Evolutionary conservation across 345 rosid genomes (phyloP).

Genomic region (Populus davidiana): DNA sequence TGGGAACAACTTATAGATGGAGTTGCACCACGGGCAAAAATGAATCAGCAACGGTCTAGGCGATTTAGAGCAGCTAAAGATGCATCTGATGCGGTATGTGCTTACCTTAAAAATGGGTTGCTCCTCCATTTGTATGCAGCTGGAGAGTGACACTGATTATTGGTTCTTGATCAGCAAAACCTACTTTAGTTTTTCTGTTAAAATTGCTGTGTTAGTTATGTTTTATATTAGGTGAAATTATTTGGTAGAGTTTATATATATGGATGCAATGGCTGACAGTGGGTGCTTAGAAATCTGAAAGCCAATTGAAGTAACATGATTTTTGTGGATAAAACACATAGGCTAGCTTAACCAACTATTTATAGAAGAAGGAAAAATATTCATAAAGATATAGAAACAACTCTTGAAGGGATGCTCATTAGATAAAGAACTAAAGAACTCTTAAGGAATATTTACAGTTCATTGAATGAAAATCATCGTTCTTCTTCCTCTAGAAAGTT

Average conservation of each 20-base stretch:
- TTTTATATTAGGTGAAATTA: not conserved
- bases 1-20: conserved; percentile 55
- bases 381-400: not conserved
- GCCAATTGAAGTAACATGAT: not conserved
- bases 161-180: not conserved
- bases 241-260: not conserved
- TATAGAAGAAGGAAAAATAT: not conserved
- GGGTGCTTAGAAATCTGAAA: not conserved
- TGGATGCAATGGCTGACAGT: not conserved
- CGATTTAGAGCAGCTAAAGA: conserved; percentile 93
- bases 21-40: conserved; percentile 96
- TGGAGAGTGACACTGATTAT: not conserved
- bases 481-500: not conserved
- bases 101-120: conserved; percentile 12
- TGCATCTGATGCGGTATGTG: conserved; percentile 76
- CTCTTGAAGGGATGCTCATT: not conserved
- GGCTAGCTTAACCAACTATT: not conserved
- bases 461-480: not conserved
- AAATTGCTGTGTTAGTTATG: not conserved
- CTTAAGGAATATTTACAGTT: not conserved
- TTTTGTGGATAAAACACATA: not conserved
- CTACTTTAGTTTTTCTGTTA: not conserved
- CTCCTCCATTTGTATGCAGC: conserved; percentile 3
- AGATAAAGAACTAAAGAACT: not conserved
- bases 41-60: conserved; percentile 95